Conservation (phyloP, 345 rosid species). For the Streptanthus diversifolius region DNA sequence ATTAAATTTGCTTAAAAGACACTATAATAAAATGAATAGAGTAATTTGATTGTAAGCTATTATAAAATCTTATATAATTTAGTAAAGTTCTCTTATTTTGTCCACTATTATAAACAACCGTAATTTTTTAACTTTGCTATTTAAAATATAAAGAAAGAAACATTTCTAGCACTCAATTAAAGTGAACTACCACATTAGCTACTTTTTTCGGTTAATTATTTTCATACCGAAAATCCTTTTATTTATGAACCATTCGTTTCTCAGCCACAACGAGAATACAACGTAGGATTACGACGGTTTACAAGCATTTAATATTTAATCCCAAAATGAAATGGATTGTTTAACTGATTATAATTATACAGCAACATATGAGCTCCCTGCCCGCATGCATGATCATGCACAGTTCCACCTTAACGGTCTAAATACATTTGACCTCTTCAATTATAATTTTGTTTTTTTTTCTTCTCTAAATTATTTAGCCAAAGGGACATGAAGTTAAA, state of each 20-base stretch:
- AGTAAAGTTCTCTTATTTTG: too few species aligned
- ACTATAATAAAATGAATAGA: too few species aligned
- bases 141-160: too few species aligned
- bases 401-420: slow-evolving; percentile 9
- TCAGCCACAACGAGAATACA: background rate
- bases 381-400: slow-evolving; percentile 25
- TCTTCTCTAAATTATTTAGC: background rate
- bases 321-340: background rate
- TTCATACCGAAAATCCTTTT: background rate
- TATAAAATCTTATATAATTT: too few species aligned
- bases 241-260: background rate
- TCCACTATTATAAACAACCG: too few species aligned
- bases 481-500: background rate
- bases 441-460: background rate
- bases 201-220: background rate
- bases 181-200: background rate
- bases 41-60: too few species aligned
- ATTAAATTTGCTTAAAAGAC: too few species aligned
- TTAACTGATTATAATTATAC: background rate
- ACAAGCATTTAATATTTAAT: background rate
- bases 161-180: too few species aligned
- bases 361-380: background rate
- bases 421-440: slow-evolving; percentile 25
- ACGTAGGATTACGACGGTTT: background rate
- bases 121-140: too few species aligned